phyloP scores from a whole-genome alignment of 139 green algal species.

The Micractinium sp. region DNA sequence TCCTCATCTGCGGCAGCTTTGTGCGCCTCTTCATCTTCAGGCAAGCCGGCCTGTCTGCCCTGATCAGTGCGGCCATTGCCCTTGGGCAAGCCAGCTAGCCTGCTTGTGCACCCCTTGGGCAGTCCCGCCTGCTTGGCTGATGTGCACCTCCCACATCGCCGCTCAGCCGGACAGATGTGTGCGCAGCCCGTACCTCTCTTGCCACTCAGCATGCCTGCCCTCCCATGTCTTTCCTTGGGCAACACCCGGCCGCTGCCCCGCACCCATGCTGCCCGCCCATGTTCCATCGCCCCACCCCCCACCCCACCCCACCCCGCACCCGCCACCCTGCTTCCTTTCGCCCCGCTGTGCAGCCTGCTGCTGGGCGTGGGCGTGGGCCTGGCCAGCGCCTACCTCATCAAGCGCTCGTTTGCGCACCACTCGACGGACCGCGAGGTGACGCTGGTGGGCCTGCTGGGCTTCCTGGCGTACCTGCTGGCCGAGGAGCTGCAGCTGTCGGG shows the following conservation, averaged over 20 bases:
- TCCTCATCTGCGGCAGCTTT: slow-evolving; percentile 33
- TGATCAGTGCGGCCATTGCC: not conserved
- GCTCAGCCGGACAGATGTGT: not conserved
- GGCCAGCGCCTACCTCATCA: slow-evolving; percentile 50
- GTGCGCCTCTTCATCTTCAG: slow-evolving; percentile 36
- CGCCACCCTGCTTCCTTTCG: not conserved
- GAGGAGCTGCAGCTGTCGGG: slow-evolving; percentile 69
- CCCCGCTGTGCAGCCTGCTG: not conserved
- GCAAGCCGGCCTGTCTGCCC: not conserved
- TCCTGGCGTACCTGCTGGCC: slow-evolving; percentile 78
- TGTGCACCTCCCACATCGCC: not conserved
- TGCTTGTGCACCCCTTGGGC: not conserved
- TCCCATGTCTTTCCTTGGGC: too few species aligned
- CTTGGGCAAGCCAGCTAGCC: not conserved
- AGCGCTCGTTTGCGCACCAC: slow-evolving; percentile 40
- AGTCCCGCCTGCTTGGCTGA: not conserved
- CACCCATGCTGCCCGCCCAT: too few species aligned
- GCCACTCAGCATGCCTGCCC: too few species aligned
- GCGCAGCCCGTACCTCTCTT: not conserved
- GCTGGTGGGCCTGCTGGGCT: slow-evolving; percentile 66
- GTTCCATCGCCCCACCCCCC: too few species aligned
- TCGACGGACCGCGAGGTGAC: slow-evolving; percentile 64
- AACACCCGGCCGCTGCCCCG: too few species aligned
- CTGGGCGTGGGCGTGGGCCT: slow-evolving; percentile 47
- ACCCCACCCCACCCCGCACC: not conserved